Percentiles rank a stretch among this genome's conserved stretches.
phyloP scores from a whole-genome alignment of 495 filamentous ascomycete genomes.

The Trichoderma gamsii region DNA sequence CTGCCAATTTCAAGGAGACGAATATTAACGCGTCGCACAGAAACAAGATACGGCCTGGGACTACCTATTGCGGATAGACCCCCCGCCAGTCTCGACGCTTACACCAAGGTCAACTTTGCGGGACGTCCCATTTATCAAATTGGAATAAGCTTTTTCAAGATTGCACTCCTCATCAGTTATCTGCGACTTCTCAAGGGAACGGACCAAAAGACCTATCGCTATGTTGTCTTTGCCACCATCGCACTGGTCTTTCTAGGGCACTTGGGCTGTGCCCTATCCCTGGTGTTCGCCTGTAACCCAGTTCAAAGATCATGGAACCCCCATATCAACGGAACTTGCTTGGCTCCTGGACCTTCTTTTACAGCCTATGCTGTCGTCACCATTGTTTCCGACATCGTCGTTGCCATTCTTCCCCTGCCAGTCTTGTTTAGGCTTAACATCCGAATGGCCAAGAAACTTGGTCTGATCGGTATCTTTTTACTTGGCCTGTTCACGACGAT shows the following conservation, averaged over 20 bases:
- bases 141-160: slow-evolving; percentile 55
- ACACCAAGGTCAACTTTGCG: slow-evolving; percentile 48
- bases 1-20: neutral
- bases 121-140: slow-evolving; percentile 55
- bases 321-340: slow-evolving; percentile 35
- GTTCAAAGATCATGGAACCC: slow-evolving; percentile 46
- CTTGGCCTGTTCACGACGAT: slow-evolving; percentile 54
- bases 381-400: slow-evolving; percentile 47
- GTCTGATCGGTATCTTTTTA: slow-evolving; percentile 49
- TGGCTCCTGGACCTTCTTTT: slow-evolving; percentile 46
- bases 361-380: slow-evolving; percentile 48
- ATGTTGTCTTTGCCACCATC: slow-evolving; percentile 44
- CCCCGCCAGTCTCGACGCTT: slow-evolving; percentile 32
- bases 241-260: slow-evolving; percentile 40
- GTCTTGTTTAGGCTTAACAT: slow-evolving; percentile 48
- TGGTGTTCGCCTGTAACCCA: slow-evolving; percentile 50
- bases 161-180: slow-evolving; percentile 52
- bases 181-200: slow-evolving; percentile 47
- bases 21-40: slow-evolving; percentile 23
- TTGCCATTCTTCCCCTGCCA: slow-evolving; percentile 50
- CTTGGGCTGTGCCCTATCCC: slow-evolving; percentile 41
- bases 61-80: slow-evolving; percentile 40
- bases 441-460: slow-evolving; percentile 44
- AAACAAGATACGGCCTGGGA: slow-evolving; percentile 49
- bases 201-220: slow-evolving; percentile 39